Base-by-base conservation (phyloP, 2,329 filamentous ascomycete species). In the Immersiporthe knoxdaviesiana region DNA sequence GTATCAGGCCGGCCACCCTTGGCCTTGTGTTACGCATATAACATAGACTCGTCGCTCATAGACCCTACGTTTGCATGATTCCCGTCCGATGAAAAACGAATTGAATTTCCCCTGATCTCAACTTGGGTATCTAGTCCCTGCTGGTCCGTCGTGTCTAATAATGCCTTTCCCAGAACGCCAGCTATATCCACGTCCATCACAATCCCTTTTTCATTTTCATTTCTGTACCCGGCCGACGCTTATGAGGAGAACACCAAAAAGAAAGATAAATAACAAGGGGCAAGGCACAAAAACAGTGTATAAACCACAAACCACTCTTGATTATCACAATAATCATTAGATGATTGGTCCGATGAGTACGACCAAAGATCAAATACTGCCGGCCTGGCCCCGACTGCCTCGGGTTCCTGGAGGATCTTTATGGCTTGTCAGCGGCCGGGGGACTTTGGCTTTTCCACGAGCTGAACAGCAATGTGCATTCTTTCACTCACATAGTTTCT, bases 401-500 rank as follows among this genome's bases (percentile, higher is more conserved):
- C 62, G 44, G n/a, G 47, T 24, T 16, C 30, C 21, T 4, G 44
- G 44, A 30, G 62, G 62, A 54, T 64, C 62, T 64, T 39, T 37
- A 54, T 37, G 16, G 10, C 21, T 54, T 24, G 44, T 64, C 24
- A 64, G 47, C 27, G 32, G 21, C 14, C 21, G 32, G 8, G 3
- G 3, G 2, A n/a, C 11, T 8, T 56, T 30, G 35, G 47, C 32
- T 65, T 21, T 7, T 39, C n/a, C 35, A 21, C n/a, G 47, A 30
- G n/a, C 5, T 62, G 47, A 65, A 56, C 10, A 27, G 2, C 30
- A 41, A 21, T n/a, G 8, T 39, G 50, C 32, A 41, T 24, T 18
- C 35, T 30, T 30, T n/a, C 1, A 58, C 63, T 56, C 18, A 65
- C 63, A 65, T 12, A 65, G 32, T 56, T 56, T 56, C 14, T 65